Percentiles rank a stretch among this genome's conserved stretches.
These are phyloP conservation scores for Paramecium pentaurelia DNA, from an alignment of 73 alveolate genomes.

Conservation along the genomic window DNA sequence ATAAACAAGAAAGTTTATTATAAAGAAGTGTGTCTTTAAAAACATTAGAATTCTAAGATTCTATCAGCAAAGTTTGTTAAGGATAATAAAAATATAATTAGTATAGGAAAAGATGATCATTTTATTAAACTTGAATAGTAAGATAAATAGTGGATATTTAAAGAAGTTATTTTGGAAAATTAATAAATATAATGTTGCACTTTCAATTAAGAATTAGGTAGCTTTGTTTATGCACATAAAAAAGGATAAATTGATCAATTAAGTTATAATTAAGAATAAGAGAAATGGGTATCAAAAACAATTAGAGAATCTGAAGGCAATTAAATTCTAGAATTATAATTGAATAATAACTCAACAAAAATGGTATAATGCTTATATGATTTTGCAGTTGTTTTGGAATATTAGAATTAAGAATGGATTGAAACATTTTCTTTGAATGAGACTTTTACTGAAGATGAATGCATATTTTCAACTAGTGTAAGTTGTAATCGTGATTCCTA, in stretches of 20 bases:
- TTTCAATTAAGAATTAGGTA: not conserved
- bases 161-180: not conserved
- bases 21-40: not conserved
- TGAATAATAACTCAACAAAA: not conserved
- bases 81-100: not conserved
- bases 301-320: not conserved
- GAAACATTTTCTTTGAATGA: not conserved
- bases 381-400: not conserved
- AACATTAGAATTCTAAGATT: not conserved
- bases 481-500: not conserved
- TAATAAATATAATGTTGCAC: not conserved
- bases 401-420: not conserved
- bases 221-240: not conserved
- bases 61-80: not conserved
- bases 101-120: not conserved
- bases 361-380: not conserved
- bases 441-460: not conserved
- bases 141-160: not conserved
- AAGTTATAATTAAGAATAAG: not conserved
- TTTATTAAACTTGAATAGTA: not conserved
- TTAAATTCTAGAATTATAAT: not conserved
- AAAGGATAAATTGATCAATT: not conserved
- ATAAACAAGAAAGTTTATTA: not conserved
- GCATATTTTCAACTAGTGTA: not conserved
- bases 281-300: not conserved